phyloP scores from a whole-genome alignment of 768 basidiomycete species.

The Podaxis sp. region DNA sequence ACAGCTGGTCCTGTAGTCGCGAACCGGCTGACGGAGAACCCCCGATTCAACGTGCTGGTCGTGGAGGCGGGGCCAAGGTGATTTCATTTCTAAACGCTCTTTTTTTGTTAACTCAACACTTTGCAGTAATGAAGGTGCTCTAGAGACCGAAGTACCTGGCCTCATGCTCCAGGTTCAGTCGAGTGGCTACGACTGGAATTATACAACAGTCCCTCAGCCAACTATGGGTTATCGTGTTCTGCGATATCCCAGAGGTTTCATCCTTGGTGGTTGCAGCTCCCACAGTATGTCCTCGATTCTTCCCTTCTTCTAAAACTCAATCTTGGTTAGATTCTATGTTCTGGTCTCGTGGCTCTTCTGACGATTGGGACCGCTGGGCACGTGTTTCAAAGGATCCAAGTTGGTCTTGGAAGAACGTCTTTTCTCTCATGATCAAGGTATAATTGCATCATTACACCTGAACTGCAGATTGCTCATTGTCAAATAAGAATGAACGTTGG shows the following conservation, averaged over 20 bases:
- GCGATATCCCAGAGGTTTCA: conserved; percentile 24
- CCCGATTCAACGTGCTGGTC: conserved; percentile 44
- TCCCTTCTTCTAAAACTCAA: background rate
- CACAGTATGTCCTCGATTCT: conserved; percentile 25
- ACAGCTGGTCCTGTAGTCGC: conserved; percentile 59
- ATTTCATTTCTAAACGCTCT: background rate
- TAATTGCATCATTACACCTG: background rate
- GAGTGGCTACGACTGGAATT: conserved; percentile 30
- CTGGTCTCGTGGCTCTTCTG: conserved; percentile 32
- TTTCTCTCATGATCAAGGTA: conserved; percentile 30
- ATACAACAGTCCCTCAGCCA: conserved; percentile 25
- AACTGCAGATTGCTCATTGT: background rate
- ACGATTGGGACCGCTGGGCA: conserved; percentile 57
- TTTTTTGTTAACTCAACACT: background rate
- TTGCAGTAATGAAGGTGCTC: conserved; percentile 15
- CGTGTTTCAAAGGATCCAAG: conserved; percentile 40
- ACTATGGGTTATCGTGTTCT: conserved; percentile 23
- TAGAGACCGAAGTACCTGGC: conserved; percentile 12
- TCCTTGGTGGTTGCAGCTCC: conserved; percentile 29
- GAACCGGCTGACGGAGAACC: conserved; percentile 50
- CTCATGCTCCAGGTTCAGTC: conserved; percentile 13
- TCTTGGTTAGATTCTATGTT: conserved; percentile 22
- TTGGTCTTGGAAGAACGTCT: conserved; percentile 41
- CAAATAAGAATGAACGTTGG: conserved; percentile 18
- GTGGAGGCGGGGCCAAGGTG: conserved; percentile 60